Percentiles rank a stretch among this genome's conserved stretches.
phyloP scores from a whole-genome alignment of 148 eudicot genomes.

The Nepenthes gracilis region DNA sequence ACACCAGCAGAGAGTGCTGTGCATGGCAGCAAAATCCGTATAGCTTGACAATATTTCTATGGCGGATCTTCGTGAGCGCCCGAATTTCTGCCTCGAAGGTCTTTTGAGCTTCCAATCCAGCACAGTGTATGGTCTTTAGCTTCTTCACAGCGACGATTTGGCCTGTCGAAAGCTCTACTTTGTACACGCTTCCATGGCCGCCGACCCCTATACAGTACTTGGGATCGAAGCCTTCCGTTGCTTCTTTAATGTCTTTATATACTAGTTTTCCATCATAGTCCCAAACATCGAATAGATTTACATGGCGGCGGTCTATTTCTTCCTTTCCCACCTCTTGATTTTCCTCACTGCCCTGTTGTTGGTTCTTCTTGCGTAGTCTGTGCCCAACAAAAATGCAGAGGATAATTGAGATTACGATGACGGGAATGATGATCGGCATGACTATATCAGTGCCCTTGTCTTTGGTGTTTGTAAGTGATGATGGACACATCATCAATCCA shows the following conservation, averaged over 20 bases:
- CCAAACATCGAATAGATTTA: neutral
- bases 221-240: conserved; percentile 15
- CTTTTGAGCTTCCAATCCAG: conserved; percentile 6
- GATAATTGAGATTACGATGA: too few species aligned
- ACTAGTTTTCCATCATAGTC: conserved; percentile 10
- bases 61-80: conserved; percentile 13
- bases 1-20: conserved; percentile 10
- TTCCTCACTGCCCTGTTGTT: neutral
- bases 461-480: neutral
- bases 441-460: too few species aligned
- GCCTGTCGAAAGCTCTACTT: conserved; percentile 24
- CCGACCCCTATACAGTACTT: conserved; percentile 17
- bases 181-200: conserved; percentile 21
- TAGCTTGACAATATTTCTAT: conserved; percentile 23
- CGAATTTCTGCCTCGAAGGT: conserved; percentile 17
- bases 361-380: neutral
- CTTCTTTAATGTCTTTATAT: conserved; percentile 14
- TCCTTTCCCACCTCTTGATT: too few species aligned
- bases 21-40: conserved; percentile 12
- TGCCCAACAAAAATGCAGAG: neutral
- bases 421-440: too few species aligned
- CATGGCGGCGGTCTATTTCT: too few species aligned
- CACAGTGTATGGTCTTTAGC: conserved; percentile 10
- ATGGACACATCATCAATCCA: conserved; percentile 12
- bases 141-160: conserved; percentile 41